These are phyloP conservation scores for Aureobasidium subglaciale DNA, from an alignment of 2,329 filamentous ascomycete genomes.

Conservation along the genomic window DNA sequence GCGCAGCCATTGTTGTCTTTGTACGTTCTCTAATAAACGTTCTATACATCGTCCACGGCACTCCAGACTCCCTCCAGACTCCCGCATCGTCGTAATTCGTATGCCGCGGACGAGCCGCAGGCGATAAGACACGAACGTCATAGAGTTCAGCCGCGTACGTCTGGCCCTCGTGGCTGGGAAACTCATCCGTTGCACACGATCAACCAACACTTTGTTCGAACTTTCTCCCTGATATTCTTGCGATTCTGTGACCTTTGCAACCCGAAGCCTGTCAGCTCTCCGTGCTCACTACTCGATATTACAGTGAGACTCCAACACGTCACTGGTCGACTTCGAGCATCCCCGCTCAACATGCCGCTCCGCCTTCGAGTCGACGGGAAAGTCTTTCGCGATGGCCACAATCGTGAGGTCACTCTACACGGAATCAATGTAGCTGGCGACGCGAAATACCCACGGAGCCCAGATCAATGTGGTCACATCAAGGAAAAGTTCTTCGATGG, in stretches of 20 bases:
- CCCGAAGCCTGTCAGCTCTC: not conserved
- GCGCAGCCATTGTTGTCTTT: not conserved
- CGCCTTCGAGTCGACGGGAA: conserved; percentile 78
- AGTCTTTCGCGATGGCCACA: conserved; percentile 71
- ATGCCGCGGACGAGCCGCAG: not conserved
- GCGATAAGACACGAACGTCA: not conserved
- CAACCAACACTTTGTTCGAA: not conserved
- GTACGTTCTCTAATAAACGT: not conserved
- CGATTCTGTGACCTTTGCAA: not conserved
- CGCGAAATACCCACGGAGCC: conserved; percentile 77
- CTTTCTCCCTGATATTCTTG: not conserved
- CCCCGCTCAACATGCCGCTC: conserved; percentile 58
- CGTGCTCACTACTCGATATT: not conserved
- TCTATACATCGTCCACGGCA: not conserved
- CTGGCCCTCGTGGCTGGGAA: not conserved
- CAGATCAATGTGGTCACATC: conserved; percentile 74
- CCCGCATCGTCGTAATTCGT: not conserved
- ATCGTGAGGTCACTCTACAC: conserved; percentile 79
- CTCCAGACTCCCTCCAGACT: not conserved
- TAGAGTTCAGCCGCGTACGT: not conserved
- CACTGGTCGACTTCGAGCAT: not conserved
- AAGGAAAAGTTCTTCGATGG: conserved; percentile 80
- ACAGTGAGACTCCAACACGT: not conserved
- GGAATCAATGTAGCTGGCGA: conserved; percentile 93
- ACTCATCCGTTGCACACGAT: not conserved